Percentiles rank a stretch among this genome's conserved stretches.
Conservation (phyloP, 2,329 filamentous ascomycete genomes). For the Ceratocystis diversiconidia region DNA sequence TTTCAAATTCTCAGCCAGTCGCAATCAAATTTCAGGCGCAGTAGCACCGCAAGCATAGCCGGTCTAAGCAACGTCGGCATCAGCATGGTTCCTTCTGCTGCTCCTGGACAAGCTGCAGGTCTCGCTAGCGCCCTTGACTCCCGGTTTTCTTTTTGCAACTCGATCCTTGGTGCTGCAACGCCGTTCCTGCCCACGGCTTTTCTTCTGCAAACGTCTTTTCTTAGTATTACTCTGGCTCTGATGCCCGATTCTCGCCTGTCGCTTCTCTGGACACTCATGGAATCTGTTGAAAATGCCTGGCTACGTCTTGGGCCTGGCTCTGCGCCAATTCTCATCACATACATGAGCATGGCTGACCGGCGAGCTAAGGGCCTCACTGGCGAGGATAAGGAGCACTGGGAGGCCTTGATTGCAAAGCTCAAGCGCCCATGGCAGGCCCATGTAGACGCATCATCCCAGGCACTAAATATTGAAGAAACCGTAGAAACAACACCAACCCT, state of each 20-base stretch:
- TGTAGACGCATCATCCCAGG: background rate
- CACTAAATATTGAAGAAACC: background rate
- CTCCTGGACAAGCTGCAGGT: constrained; percentile 16
- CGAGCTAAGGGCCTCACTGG: constrained; percentile 24
- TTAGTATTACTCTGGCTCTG: constrained; percentile 27
- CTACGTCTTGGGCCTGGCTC: constrained; percentile 26
- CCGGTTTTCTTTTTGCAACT: constrained; percentile 29
- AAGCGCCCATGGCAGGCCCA: constrained; percentile 15
- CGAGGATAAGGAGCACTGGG: constrained; percentile 26
- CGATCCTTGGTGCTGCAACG: constrained; percentile 26
- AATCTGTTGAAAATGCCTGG: constrained; percentile 24
- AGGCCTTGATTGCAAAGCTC: constrained; percentile 22
- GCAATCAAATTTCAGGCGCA: constrained; percentile 10
- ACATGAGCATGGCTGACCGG: constrained; percentile 27
- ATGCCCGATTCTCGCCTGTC: constrained; percentile 25
- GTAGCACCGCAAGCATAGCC: background rate
- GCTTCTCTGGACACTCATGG: constrained; percentile 27
- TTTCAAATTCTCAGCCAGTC: constrained; percentile 26
- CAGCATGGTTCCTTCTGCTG: constrained; percentile 20
- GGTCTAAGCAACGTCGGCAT: constrained; percentile 10
- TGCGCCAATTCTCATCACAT: constrained; percentile 25
- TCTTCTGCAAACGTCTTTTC: constrained; percentile 27
- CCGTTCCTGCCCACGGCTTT: constrained; percentile 27
- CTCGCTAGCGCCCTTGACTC: constrained; percentile 26
- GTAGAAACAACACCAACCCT: background rate